Percentiles rank a stretch among this genome's conserved stretches.
Evolutionary conservation across 1,284 basidiomycete genomes (phyloP).

Genomic region (Heterobasidion irregulare): DNA sequence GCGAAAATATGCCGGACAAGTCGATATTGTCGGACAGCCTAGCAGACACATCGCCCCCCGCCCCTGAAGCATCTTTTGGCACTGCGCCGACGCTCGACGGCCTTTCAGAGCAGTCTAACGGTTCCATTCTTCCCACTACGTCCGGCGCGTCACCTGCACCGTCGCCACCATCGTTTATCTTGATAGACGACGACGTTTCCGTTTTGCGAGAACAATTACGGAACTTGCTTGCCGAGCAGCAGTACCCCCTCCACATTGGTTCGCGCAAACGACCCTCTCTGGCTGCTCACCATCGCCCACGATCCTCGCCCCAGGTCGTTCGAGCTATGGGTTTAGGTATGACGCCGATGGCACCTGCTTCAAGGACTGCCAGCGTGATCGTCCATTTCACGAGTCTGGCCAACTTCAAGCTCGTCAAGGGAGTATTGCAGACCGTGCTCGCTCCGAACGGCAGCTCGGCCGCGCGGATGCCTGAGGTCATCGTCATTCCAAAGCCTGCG

Average conservation of each 20-base stretch:
- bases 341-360: conserved; percentile 10
- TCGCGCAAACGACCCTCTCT: conserved; percentile 70
- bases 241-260: conserved; percentile 32
- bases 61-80: conserved; percentile 6
- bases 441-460: conserved; percentile 31
- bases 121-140: conserved; percentile 6
- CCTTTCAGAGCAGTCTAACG: conserved; percentile 8
- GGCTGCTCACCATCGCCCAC: conserved; percentile 57
- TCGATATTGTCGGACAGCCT: not conserved
- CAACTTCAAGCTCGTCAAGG: conserved; percentile 84
- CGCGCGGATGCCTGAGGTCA: conserved; percentile 63
- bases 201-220: conserved; percentile 67
- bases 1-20: conserved; percentile 12
- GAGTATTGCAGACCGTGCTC: conserved; percentile 71
- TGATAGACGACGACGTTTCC: conserved; percentile 84
- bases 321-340: conserved; percentile 36
- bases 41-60: conserved; percentile 7
- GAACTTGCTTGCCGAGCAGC: conserved; percentile 50
- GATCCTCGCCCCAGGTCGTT: conserved; percentile 70
- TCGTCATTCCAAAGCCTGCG: conserved; percentile 93
- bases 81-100: conserved; percentile 9
- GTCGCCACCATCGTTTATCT: conserved; percentile 51
- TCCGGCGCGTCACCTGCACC: conserved; percentile 6
- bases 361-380: conserved; percentile 41
- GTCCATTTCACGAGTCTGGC: conserved; percentile 87